These are phyloP conservation scores for Erodium moschatum DNA, from an alignment of 441 rosid genomes.

Conservation along the genomic window DNA sequence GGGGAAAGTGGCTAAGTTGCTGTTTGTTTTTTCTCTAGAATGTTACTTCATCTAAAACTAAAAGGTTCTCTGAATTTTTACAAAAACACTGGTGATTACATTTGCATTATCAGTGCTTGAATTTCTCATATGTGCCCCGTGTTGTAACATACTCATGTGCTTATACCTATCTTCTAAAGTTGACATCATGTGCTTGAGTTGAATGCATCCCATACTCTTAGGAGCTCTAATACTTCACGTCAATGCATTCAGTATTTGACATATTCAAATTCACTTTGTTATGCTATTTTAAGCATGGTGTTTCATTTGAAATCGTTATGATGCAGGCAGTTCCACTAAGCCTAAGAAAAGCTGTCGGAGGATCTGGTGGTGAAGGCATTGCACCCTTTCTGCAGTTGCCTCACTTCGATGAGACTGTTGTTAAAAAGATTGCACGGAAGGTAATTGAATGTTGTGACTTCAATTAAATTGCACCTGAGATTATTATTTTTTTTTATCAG, in stretches of 20 bases:
- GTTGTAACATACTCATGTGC: neutral
- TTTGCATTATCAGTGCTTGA: neutral
- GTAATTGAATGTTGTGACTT: neutral
- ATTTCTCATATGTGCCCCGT: neutral
- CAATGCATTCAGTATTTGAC: neutral
- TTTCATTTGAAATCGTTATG: neutral
- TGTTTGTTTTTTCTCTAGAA: too few species aligned
- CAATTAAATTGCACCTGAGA: neutral
- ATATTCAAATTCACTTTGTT: neutral
- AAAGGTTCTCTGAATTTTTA: neutral
- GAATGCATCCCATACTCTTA: neutral
- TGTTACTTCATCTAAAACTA: neutral
- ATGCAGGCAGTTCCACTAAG: slow-evolving; percentile 8
- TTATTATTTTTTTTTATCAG: too few species aligned
- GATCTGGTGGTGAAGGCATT: slow-evolving; percentile 7
- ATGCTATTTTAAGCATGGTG: neutral
- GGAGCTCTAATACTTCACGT: neutral
- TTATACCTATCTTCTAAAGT: neutral
- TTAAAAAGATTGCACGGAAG: slow-evolving; percentile 6
- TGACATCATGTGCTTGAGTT: neutral
- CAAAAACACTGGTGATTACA: neutral
- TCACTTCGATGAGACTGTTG: neutral
- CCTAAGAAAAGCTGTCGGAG: neutral
- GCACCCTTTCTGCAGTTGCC: slow-evolving; percentile 9
- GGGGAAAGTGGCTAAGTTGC: too few species aligned